Base-by-base conservation (phyloP, 2,329 filamentous ascomycete genomes). In the Ophidiomyces ophidiicola region DNA sequence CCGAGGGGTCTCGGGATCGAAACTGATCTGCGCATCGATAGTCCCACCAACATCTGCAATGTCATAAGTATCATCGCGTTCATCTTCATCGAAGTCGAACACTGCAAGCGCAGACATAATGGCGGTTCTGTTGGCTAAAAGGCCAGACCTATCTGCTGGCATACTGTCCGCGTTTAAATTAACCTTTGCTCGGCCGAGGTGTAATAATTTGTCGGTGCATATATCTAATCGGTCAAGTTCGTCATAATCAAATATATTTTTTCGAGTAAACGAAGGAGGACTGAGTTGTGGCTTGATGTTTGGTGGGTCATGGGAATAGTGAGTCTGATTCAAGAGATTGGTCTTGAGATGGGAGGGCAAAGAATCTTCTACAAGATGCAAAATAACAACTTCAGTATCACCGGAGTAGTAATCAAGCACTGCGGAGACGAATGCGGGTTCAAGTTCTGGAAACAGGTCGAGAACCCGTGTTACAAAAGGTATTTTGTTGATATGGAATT, bases 51-150 rank as follows among this genome's bases (percentile, higher is more conserved):
- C 85, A 53, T 96, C 90, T 35, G 78, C 84, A 1, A 80, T 76
- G 52, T 98, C 90, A 55, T 98, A 98, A 0, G 88, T 96, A 57
- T 98, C 90, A 58, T 98, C 90, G 24, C 86, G 76, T 63, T 98
- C 90, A 57, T 98, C 90, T 49, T 96, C 90, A 51, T 96, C 88
- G 0, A 80, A 80, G 61, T 96, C 87, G 49, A 96, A 94, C 0
- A 80, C 73, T 11, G 85, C 84, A 2, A 96, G 73, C 0, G 88
- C 88, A 2, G 87, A 83, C 17, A 94, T 65, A 50, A 94, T 94
- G 7, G 85, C 80, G 0, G 85, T 83, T 62, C 92, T 94, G 51
- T 78, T 78, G 1, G 80, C 74, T 3, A 78, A 76, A 47, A 64
- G 63, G 33, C 62, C 53, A 14, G 72, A 70, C 36, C 72, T 72